Evolutionary conservation across 345 rosid genomes (phyloP).

Genomic region (Gossypium thurberi): DNA sequence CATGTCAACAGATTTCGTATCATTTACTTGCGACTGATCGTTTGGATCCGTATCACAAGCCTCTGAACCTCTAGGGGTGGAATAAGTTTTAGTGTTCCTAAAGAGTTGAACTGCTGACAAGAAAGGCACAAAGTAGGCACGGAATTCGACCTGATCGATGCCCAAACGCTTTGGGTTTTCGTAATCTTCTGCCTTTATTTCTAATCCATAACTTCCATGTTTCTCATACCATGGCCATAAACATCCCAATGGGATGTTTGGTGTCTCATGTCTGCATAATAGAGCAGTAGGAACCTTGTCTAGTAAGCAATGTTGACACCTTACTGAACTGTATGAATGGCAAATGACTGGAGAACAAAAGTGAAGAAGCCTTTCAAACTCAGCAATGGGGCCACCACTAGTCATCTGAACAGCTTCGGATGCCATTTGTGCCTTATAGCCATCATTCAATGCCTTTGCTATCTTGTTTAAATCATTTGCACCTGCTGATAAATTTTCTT

Average conservation of each 20-base stretch:
- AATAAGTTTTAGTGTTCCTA: conserved; percentile 16
- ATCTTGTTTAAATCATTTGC: conserved; percentile 27
- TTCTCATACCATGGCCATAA: conserved; percentile 55
- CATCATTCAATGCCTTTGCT: conserved; percentile 28
- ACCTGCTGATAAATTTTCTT: conserved; percentile 9
- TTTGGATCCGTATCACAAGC: conserved; percentile 1
- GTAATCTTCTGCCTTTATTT: conserved; percentile 42
- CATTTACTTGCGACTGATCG: background rate
- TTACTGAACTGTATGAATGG: conserved; percentile 10
- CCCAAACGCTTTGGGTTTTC: conserved; percentile 34
- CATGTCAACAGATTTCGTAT: conserved; percentile 16
- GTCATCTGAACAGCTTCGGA: conserved; percentile 44
- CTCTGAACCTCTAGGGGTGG: conserved; percentile 10
- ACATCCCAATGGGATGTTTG: conserved; percentile 31
- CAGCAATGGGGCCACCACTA: conserved; percentile 47
- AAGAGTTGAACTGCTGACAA: conserved; percentile 57
- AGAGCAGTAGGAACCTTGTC: conserved; percentile 16
- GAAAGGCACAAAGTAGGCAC: conserved; percentile 56
- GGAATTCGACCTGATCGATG: conserved; percentile 33
- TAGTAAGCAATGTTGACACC: conserved; percentile 26
- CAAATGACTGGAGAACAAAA: conserved; percentile 41
- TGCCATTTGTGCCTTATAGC: conserved; percentile 29
- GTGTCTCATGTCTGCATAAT: conserved; percentile 36
- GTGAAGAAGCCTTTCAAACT: conserved; percentile 46
- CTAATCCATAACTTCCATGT: conserved; percentile 51